Evolutionary conservation across 2,329 filamentous ascomycete species (phyloP).

Genomic region (Paramyrothecium sp.): DNA sequence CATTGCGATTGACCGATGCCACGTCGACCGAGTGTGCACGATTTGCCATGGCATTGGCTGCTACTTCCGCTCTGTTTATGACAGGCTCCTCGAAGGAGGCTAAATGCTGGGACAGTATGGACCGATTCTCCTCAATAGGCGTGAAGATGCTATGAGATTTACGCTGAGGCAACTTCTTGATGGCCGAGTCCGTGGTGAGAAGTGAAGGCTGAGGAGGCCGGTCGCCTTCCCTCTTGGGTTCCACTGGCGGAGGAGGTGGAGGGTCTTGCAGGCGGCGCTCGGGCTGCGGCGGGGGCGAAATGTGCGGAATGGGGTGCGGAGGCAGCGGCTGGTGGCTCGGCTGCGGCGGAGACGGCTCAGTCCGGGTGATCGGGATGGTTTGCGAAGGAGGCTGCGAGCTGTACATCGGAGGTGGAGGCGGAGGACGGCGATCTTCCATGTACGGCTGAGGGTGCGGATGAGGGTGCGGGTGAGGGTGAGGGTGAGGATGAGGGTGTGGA

Average conservation of each 20-base stretch:
- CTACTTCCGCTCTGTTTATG: slow-evolving; percentile 22
- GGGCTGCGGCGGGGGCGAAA: slow-evolving; percentile 47
- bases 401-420: slow-evolving; percentile 67
- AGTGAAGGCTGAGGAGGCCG: slow-evolving; percentile 45
- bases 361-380: slow-evolving; percentile 42
- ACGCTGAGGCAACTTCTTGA: slow-evolving; percentile 67
- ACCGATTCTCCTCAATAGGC: slow-evolving; percentile 90
- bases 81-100: slow-evolving; percentile 59
- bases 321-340: slow-evolving; percentile 51
- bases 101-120: slow-evolving; percentile 82
- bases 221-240: slow-evolving; percentile 47
- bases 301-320: slow-evolving; percentile 44
- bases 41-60: slow-evolving; percentile 27
- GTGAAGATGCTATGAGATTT: slow-evolving; percentile 95
- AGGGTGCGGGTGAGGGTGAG: slow-evolving; percentile 33
- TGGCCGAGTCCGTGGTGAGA: slow-evolving; percentile 49
- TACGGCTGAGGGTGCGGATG: slow-evolving; percentile 63
- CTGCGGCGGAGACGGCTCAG: slow-evolving; percentile 60
- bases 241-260: slow-evolving; percentile 50
- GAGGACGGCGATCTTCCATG: slow-evolving; percentile 67
- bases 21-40: slow-evolving; percentile 67
- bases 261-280: slow-evolving; percentile 47
- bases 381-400: slow-evolving; percentile 55
- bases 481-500: slow-evolving; percentile 20
- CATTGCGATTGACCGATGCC: slow-evolving; percentile 51